Evolutionary conservation across 176 grass and related monocot genomes (phyloP).

Genomic region (Tillandsia fasciculata): DNA sequence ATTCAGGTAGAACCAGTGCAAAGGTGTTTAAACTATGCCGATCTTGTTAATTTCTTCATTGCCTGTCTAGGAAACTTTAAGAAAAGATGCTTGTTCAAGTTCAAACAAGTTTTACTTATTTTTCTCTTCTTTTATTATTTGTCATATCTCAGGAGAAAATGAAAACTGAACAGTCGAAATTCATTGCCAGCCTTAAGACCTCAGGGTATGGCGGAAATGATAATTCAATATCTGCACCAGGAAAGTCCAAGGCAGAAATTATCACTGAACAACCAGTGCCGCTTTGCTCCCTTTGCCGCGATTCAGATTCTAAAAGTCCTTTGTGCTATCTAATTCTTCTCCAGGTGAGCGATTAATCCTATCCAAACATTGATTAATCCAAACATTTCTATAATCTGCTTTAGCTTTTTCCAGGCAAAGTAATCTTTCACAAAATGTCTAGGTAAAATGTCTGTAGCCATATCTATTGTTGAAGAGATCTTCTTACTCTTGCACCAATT

Average conservation of each 20-base stretch:
- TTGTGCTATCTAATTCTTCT: slow-evolving; percentile 96
- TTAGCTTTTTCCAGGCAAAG: neutral
- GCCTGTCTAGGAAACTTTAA: neutral
- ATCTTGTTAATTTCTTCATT: neutral
- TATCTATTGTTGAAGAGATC: neutral
- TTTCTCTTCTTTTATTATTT: neutral
- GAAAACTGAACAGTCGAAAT: slow-evolving; percentile 90
- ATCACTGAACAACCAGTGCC: slow-evolving; percentile 42
- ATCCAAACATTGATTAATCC: slow-evolving; percentile 4
- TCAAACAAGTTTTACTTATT: neutral
- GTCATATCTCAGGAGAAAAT: slow-evolving; percentile 73
- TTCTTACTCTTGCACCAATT: neutral
- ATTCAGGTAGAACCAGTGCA: too few species aligned
- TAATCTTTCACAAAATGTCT: too few species aligned
- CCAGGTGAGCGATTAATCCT: slow-evolving; percentile 41
- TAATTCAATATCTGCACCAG: slow-evolving; percentile 37
- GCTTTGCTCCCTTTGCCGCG: slow-evolving; percentile 84
- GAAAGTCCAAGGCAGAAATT: slow-evolving; percentile 39
- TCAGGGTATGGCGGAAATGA: slow-evolving; percentile 33
- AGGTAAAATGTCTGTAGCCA: too few species aligned
- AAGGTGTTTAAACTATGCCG: too few species aligned
- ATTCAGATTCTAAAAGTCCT: slow-evolving; percentile 81
- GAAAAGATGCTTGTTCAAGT: neutral
- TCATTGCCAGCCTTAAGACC: slow-evolving; percentile 60
- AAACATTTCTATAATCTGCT: neutral